Percentiles rank a stretch among this genome's conserved stretches.
phyloP scores from a whole-genome alignment of 495 filamentous ascomycete species.

The Daldinia loculata region DNA sequence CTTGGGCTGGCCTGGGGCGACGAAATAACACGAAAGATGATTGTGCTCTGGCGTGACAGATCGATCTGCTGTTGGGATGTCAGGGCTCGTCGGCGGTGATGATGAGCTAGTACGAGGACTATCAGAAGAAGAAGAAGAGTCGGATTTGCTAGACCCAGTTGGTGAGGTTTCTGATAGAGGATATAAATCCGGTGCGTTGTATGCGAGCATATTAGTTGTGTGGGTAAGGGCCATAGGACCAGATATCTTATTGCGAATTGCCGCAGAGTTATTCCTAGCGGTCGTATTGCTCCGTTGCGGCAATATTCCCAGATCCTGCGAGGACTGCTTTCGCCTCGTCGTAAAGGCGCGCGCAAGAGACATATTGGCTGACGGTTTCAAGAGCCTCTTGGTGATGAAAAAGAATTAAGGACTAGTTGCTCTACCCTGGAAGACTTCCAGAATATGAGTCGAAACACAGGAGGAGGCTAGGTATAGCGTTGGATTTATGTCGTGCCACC shows the following conservation, averaged over 20 bases:
- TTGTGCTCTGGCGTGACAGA: constrained; percentile 71
- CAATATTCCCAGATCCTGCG: constrained; percentile 47
- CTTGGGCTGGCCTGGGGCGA: constrained; percentile 56
- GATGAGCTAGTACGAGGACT: constrained; percentile 64
- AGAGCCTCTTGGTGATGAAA: constrained; percentile 1
- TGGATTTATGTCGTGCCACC: constrained; percentile 39
- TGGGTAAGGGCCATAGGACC: constrained; percentile 85
- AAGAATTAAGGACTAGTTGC: constrained; percentile 4
- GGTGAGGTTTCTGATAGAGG: constrained; percentile 62
- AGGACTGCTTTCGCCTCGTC: constrained; percentile 57
- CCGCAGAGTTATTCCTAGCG: constrained; percentile 44
- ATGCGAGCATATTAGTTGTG: constrained; percentile 94
- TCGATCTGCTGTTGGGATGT: constrained; percentile 70
- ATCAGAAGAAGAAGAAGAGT: constrained; percentile 68
- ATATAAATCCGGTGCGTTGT: constrained; percentile 85
- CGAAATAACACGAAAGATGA: constrained; percentile 85
- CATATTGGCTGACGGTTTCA: constrained; percentile 50
- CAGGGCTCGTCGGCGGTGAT: constrained; percentile 75
- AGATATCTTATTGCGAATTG: constrained; percentile 77
- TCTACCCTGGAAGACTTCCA: constrained; percentile 33
- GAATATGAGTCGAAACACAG: constrained; percentile 30
- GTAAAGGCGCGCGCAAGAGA: constrained; percentile 75
- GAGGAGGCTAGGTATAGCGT: constrained; percentile 20
- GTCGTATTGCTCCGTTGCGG: constrained; percentile 59
- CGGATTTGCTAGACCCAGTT: constrained; percentile 63